These are phyloP conservation scores for Conticribra weissflogii DNA, from an alignment of 108 stramenopile genomes.

Conservation along the genomic window DNA sequence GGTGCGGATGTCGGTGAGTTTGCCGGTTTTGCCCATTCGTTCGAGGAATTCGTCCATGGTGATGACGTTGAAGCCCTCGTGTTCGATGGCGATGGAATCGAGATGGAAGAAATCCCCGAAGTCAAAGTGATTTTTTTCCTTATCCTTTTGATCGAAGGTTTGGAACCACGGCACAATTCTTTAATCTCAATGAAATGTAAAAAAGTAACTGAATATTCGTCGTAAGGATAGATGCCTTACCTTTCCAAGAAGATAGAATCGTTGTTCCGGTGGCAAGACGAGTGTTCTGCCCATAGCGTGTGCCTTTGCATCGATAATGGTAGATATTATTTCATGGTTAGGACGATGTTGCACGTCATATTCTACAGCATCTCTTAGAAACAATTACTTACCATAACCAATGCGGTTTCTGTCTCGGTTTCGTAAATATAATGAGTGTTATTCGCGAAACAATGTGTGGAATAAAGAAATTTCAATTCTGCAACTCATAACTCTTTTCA, in stretches of 20 bases:
- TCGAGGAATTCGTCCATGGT: conserved; percentile 86
- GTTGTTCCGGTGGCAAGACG: conserved; percentile 80
- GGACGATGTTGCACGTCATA: too few species aligned
- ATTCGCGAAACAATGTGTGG: too few species aligned
- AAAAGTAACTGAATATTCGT: not conserved
- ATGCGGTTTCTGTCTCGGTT: conserved; percentile 69
- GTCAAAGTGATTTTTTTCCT: conserved; percentile 67
- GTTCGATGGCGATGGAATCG: conserved; percentile 75
- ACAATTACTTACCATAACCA: too few species aligned
- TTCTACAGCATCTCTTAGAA: too few species aligned
- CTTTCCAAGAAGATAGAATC: conserved; percentile 60
- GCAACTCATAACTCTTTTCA: too few species aligned
- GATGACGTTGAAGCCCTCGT: conserved; percentile 79
- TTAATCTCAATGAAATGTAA: not conserved
- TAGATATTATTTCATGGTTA: too few species aligned
- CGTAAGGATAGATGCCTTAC: not conserved
- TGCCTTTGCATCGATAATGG: too few species aligned
- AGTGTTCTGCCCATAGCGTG: conserved; percentile 91
- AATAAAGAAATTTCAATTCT: too few species aligned
- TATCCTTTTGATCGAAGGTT: not conserved
- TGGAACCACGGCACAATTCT: too few species aligned
- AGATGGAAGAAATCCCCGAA: conserved; percentile 86
- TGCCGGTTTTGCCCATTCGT: conserved; percentile 60
- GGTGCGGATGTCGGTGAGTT: conserved; percentile 29
- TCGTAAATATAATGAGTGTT: too few species aligned